These are phyloP conservation scores for Plasmodium adleri DNA, from an alignment of 169 alveolate species.

Conservation along the genomic window DNA sequence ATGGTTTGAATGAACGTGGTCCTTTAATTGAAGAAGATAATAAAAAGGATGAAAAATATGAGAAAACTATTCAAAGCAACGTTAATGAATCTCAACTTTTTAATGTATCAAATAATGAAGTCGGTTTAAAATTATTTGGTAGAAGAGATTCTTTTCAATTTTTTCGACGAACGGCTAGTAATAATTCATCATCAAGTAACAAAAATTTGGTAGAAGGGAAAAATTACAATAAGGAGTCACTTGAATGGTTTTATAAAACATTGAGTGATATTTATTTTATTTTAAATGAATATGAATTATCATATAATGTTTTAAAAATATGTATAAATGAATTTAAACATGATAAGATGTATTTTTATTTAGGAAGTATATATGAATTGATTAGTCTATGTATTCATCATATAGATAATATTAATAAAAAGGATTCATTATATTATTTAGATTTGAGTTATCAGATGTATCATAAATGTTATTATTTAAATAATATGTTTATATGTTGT, in stretches of 20 bases:
- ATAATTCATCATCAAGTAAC: background rate
- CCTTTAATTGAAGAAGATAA: background rate
- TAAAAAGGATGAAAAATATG: background rate
- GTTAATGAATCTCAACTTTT: background rate
- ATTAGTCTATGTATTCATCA: constrained; percentile 37
- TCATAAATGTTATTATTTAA: constrained; percentile 15
- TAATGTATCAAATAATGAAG: background rate
- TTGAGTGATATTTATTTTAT: constrained; percentile 48
- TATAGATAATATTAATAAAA: constrained; percentile 41
- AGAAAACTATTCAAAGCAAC: background rate
- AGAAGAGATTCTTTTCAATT: background rate
- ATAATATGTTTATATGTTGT: constrained; percentile 56
- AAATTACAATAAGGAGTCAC: constrained; percentile 14
- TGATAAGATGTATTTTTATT: constrained; percentile 29
- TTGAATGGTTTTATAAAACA: constrained; percentile 51
- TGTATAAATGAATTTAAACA: constrained; percentile 69
- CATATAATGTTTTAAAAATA: constrained; percentile 33
- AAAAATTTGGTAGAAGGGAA: background rate
- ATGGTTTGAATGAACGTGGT: background rate
- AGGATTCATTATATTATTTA: constrained; percentile 45
- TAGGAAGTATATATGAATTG: constrained; percentile 38
- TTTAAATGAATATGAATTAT: constrained; percentile 29
- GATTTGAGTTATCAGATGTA: constrained; percentile 64
- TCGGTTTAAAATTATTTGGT: background rate
- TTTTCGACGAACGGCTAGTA: background rate